Conservation (phyloP, 2,329 filamentous ascomycete genomes). For the Elsinoe batatas region DNA sequence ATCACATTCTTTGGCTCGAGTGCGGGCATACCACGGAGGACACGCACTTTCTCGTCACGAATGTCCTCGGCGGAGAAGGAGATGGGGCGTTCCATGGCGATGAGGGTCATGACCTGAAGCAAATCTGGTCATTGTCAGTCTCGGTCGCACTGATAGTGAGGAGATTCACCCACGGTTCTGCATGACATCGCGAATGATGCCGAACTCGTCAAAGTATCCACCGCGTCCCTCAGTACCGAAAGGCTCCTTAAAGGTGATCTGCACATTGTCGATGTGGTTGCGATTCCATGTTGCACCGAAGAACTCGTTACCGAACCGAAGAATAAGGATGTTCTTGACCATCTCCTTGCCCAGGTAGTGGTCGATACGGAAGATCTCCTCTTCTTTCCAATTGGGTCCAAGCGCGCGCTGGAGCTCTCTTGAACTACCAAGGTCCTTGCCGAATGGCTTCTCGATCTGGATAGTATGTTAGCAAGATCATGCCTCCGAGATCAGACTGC, state of each 20-base stretch:
- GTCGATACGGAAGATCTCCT: conserved; percentile 97
- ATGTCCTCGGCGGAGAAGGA: conserved; percentile 98
- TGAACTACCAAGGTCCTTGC: conserved; percentile 90
- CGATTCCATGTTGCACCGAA: conserved; percentile 98
- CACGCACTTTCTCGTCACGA: conserved; percentile 95
- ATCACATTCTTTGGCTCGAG: conserved; percentile 99
- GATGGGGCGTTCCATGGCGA: conserved; percentile 96
- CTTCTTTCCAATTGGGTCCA: conserved; percentile 96
- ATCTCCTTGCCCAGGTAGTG: conserved; percentile 99
- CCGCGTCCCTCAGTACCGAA: conserved; percentile 97
- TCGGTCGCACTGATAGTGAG: conserved; percentile 15
- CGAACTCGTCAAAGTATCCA: conserved; percentile 98
- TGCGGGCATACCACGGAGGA: conserved; percentile 81
- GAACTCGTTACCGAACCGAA: conserved; percentile 98
- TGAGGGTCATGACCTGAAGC: conserved; percentile 86
- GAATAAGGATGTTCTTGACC: conserved; percentile 99
- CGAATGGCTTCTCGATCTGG: conserved; percentile 97
- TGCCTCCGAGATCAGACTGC: background rate
- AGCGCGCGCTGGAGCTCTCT: conserved; percentile 90
- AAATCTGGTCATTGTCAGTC: conserved; percentile 46
- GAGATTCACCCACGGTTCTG: conserved; percentile 65
- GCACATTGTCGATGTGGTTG: conserved; percentile 97
- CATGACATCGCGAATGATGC: conserved; percentile 99
- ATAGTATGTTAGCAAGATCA: conserved; percentile 16
- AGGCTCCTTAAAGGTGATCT: conserved; percentile 97